Base-by-base conservation (phyloP, 176 grass and related monocot genomes). In the Alloteropsis semialata region DNA sequence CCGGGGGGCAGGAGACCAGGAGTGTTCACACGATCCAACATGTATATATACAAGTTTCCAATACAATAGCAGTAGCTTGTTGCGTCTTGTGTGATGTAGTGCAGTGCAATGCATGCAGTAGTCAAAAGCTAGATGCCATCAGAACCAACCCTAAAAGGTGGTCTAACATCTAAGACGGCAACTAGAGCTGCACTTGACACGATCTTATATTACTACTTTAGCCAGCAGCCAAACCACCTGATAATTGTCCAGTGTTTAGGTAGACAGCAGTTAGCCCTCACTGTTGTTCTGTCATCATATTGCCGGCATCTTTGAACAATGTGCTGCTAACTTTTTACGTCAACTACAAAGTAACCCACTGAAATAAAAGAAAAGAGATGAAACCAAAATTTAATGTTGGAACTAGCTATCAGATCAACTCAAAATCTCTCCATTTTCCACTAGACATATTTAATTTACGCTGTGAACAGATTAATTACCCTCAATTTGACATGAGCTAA, bases 51-150 rank as follows among this genome's bases (percentile, higher is more conserved):
- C 12, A 38, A 49, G 0, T 30, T 74, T 29, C 24, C 17, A 28
- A 33, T 64, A 17, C 12, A 22, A 6, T 30, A 77, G 44, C 64
- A 34, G 6, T 64, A 33, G 38, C 39, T 30, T n/a, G n/a, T n/a
- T n/a, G n/a, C n/a, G n/a, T n/a, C n/a, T n/a, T 10, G 22, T 38
- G n/a, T 9, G 3, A 27, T 46, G 25, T 27, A 65, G 39, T 48
- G 42, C 7, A 66, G 34, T 68, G 37, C 44, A 74, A 32, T 67
- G 49, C 46, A 63, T 12, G 38, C 55, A 44, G 30, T 78, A 62
- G 86, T 88, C 90, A 92, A 86, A 78, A 62, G 82, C 67, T 88
- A 92, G 33, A 79, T 80, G 84, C 54, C 69, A 81, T 82, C 69
- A 69, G 45, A 80, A 77, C 78, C 84, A 81, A 84, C 75, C 85